Evolutionary conservation across 345 rosid species (phyloP).

Genomic region (Sisymbrium altissimum): DNA sequence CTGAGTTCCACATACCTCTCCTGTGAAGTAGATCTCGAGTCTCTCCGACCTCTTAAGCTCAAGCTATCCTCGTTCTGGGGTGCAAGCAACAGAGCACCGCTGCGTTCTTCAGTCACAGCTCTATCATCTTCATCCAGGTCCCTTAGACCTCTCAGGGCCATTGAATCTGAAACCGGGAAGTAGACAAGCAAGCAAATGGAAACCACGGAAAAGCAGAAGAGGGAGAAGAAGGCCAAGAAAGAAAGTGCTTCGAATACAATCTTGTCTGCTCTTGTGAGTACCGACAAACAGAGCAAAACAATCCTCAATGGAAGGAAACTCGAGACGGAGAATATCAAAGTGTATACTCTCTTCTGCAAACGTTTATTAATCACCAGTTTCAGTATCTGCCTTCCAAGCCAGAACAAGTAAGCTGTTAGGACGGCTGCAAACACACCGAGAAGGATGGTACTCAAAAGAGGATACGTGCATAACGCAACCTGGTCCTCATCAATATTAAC

Average conservation of each 20-base stretch:
- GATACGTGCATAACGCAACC: conserved; percentile 78
- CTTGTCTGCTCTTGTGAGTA: conserved; percentile 63
- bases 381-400: conserved; percentile 87
- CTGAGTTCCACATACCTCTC: conserved; percentile 42
- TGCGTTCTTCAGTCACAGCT: conserved; percentile 30
- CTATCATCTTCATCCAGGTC: conserved; percentile 63
- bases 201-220: conserved; percentile 66
- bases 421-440: conserved; percentile 71
- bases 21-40: conserved; percentile 28
- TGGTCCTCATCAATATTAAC: conserved; percentile 30
- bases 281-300: conserved; percentile 78
- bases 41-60: conserved; percentile 31
- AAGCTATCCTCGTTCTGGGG: conserved; percentile 18
- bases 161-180: conserved; percentile 83
- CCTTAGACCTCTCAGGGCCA: conserved; percentile 65
- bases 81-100: conserved; percentile 29
- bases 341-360: conserved; percentile 82
- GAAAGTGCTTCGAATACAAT: conserved; percentile 71
- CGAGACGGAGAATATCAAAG: conserved; percentile 73
- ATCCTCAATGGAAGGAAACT: conserved; percentile 86
- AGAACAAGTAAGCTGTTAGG: conserved; percentile 74
- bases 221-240: conserved; percentile 76
- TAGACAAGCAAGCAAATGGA: conserved; percentile 83
- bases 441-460: conserved; percentile 76
- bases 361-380: conserved; percentile 89